phyloP scores from a whole-genome alignment of 768 basidiomycete species.

The Cyclocybe cylindracea region DNA sequence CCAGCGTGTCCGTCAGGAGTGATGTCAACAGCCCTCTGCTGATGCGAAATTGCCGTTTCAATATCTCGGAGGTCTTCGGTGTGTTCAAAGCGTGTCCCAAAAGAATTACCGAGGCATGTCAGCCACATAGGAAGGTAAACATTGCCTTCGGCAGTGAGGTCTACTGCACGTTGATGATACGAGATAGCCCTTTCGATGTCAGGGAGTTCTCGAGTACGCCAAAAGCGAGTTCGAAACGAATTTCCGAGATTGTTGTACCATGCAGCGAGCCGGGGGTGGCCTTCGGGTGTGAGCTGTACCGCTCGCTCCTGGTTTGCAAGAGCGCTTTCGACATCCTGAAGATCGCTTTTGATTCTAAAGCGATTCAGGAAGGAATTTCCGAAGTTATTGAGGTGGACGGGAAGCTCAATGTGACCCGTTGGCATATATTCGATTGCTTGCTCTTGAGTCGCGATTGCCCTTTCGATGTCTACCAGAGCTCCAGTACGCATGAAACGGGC shows the following conservation, averaged over 20 bases:
- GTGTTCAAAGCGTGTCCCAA: neutral
- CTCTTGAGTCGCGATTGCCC: conserved; percentile 8
- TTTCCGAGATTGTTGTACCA: conserved; percentile 2
- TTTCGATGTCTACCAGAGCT: neutral
- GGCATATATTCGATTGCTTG: neutral
- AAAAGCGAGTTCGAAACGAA: conserved; percentile 1
- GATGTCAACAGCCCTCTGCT: conserved; percentile 8
- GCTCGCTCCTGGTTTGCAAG: no score
- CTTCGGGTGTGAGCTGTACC: conserved; percentile 2
- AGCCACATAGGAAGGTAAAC: neutral
- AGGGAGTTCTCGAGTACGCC: neutral
- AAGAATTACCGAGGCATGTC: neutral
- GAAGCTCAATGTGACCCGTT: neutral
- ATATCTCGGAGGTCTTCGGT: neutral
- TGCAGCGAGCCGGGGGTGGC: neutral
- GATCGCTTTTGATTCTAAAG: no score
- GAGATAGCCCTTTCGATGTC: neutral
- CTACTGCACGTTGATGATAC: conserved; percentile 5
- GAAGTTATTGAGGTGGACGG: no score
- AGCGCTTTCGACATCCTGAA: no score
- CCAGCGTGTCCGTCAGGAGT: conserved; percentile 5
- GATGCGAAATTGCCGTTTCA: neutral
- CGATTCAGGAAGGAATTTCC: no score
- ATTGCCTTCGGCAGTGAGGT: neutral
- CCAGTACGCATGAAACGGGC: neutral